Conservation (phyloP, 169 alveolate species). For the Eimeria falciformis region DNA sequence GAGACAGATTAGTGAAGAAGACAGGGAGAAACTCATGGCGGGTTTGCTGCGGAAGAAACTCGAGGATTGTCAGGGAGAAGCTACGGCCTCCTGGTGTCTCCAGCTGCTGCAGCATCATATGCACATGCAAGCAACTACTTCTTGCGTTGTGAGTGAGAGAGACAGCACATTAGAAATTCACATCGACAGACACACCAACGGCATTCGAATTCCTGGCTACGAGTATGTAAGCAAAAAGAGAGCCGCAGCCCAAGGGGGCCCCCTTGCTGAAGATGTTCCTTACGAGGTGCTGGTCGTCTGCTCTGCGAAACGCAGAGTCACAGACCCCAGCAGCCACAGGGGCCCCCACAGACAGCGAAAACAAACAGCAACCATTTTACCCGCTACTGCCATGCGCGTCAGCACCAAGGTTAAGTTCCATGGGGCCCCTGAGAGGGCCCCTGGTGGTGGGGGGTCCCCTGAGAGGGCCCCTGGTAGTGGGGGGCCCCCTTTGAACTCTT, state of each 20-base stretch:
- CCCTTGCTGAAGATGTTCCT: conserved; percentile 4
- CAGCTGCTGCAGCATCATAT: conserved; percentile 8
- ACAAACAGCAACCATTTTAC: not conserved
- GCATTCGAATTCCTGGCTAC: not conserved
- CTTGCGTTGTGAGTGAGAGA: not conserved
- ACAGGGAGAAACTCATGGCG: not conserved
- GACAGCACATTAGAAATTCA: not conserved
- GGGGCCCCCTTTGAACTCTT: no score
- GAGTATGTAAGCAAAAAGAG: not conserved
- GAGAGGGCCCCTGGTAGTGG: not conserved
- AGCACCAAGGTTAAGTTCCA: not conserved
- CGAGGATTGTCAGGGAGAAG: not conserved
- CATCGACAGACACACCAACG: conserved; percentile 10
- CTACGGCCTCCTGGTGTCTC: not conserved
- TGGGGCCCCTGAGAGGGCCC: not conserved
- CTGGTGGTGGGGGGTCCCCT: no score
- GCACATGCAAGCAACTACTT: not conserved
- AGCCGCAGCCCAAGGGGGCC: not conserved
- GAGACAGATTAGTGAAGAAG: not conserved
- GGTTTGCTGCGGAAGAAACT: not conserved
- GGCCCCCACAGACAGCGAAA: not conserved
- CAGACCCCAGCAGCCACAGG: not conserved
- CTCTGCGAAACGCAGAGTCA: not conserved
- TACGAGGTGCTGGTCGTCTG: not conserved
- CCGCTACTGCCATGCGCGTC: not conserved